Conservation (phyloP, 2,329 filamentous ascomycete species). For the Epichloe sp. region DNA sequence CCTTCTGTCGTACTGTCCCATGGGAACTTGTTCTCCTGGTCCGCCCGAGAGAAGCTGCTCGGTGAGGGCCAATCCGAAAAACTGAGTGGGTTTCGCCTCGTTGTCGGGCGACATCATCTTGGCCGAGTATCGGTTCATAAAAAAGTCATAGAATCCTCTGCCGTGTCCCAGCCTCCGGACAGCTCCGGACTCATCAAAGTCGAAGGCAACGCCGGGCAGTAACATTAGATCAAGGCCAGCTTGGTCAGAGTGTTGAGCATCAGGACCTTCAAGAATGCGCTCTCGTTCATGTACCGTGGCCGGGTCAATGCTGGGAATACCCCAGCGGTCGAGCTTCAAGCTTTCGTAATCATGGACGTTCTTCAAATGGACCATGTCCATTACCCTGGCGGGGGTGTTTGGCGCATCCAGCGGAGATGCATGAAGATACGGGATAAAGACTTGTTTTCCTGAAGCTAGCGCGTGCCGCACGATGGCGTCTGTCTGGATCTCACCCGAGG, state of each 20-base stretch:
- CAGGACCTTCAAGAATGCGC: conserved; percentile 59
- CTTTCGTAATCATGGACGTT: conserved; percentile 66
- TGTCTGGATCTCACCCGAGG: conserved; percentile 73
- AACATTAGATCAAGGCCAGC: conserved; percentile 69
- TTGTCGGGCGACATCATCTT: conserved; percentile 24
- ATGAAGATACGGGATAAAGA: conserved; percentile 87
- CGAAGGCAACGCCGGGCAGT: conserved; percentile 88
- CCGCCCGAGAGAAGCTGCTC: conserved; percentile 63
- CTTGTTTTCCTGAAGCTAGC: conserved; percentile 61
- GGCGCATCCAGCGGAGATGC: conserved; percentile 34
- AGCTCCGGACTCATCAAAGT: conserved; percentile 39
- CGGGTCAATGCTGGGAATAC: conserved; percentile 72
- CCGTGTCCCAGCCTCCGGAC: conserved; percentile 80
- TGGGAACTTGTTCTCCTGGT: conserved; percentile 53
- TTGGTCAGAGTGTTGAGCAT: conserved; percentile 26
- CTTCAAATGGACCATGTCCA: conserved; percentile 85
- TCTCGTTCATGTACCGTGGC: conserved; percentile 51
- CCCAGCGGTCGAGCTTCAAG: conserved; percentile 72
- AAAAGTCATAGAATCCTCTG: conserved; percentile 91
- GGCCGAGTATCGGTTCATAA: conserved; percentile 65
- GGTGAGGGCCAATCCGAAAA: conserved; percentile 68
- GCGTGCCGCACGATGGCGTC: conserved; percentile 71
- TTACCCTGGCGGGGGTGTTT: conserved; percentile 51
- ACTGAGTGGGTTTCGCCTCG: conserved; percentile 27
- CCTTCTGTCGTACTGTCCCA: conserved; percentile 62